A percentile compares a stretch with the other conserved stretches of the same genome.
Evolutionary conservation across 805 yeast species (phyloP).

Genomic region (Clavispora fructus): DNA sequence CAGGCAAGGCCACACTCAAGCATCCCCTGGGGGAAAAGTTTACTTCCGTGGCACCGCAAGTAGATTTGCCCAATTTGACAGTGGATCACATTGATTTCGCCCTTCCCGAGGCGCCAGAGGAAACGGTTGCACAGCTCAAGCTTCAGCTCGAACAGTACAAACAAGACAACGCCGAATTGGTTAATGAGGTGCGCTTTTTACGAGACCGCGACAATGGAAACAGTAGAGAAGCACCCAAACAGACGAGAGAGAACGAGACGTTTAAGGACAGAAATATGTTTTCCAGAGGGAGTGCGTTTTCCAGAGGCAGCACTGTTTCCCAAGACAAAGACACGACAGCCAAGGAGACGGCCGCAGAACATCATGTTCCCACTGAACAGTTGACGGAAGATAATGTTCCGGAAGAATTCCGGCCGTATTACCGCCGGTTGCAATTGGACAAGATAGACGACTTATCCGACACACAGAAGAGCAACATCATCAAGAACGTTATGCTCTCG

Average conservation of each 20-base stretch:
- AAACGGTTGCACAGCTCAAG: neutral
- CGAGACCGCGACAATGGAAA: neutral
- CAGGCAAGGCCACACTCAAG: neutral
- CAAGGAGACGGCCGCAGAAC: too few species aligned
- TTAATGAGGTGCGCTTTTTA: slow-evolving; percentile 12
- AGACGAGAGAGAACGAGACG: too few species aligned
- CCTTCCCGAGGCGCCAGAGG: neutral
- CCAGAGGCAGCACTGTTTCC: too few species aligned
- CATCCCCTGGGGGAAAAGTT: neutral
- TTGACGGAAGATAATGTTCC: slow-evolving; percentile 16
- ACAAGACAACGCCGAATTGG: slow-evolving; percentile 14
- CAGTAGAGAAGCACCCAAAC: neutral
- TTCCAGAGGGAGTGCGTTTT: neutral
- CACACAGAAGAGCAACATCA: slow-evolving; percentile 24
- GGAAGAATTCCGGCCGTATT: slow-evolving; percentile 19
- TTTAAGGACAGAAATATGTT: slow-evolving; percentile 4
- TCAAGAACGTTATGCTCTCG: slow-evolving; percentile 32
- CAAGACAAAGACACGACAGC: too few species aligned
- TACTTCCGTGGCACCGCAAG: slow-evolving; percentile 2
- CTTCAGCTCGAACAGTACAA: slow-evolving; percentile 9
- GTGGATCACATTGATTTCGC: slow-evolving; percentile 9
- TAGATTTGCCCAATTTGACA: slow-evolving; percentile 11
- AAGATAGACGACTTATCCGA: slow-evolving; percentile 26
- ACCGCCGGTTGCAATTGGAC: slow-evolving; percentile 20
- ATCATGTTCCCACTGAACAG: neutral